phyloP scores from a whole-genome alignment of 495 filamentous ascomycete species.

The Acidomyces sp. region DNA sequence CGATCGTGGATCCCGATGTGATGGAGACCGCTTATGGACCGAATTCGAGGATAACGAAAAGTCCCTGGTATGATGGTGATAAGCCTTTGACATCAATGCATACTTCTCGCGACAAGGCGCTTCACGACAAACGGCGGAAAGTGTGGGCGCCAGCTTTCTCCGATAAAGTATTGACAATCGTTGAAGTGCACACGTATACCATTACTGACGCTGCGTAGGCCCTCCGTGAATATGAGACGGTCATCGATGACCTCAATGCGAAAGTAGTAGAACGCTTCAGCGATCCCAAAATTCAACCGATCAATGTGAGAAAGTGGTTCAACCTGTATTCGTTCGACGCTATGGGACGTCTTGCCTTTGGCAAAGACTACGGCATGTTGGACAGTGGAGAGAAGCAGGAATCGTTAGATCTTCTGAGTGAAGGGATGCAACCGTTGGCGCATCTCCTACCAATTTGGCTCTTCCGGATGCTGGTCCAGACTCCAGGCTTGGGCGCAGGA shows the following conservation, averaged over 20 bases:
- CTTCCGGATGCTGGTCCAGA: conserved; percentile 9
- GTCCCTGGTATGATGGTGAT: conserved; percentile 32
- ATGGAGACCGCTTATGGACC: conserved; percentile 29
- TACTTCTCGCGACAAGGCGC: conserved; percentile 25
- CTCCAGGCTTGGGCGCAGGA: conserved; percentile 7
- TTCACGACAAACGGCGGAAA: conserved; percentile 30
- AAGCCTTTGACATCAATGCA: conserved; percentile 29
- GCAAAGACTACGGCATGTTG: conserved; percentile 27
- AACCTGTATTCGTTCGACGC: conserved; percentile 30
- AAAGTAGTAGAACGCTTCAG: conserved; percentile 24
- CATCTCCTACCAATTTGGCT: conserved; percentile 14
- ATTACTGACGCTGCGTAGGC: conserved; percentile 22
- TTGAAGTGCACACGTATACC: too few relatives aligned
- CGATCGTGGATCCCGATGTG: conserved; percentile 30
- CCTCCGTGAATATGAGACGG: conserved; percentile 29
- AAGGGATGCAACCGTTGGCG: conserved; percentile 18
- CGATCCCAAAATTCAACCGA: conserved; percentile 13
- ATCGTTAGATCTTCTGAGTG: conserved; percentile 14
- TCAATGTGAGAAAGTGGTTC: conserved; percentile 28
- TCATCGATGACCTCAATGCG: conserved; percentile 21
- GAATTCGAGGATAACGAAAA: too few relatives aligned
- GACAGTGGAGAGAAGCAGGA: conserved; percentile 17
- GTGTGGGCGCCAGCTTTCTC: conserved; percentile 31
- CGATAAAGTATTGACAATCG: conserved; percentile 4
- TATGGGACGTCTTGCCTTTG: conserved; percentile 30